Base-by-base conservation (phyloP, 371 early-diverging fungal species). In the Parasitella parasitica region DNA sequence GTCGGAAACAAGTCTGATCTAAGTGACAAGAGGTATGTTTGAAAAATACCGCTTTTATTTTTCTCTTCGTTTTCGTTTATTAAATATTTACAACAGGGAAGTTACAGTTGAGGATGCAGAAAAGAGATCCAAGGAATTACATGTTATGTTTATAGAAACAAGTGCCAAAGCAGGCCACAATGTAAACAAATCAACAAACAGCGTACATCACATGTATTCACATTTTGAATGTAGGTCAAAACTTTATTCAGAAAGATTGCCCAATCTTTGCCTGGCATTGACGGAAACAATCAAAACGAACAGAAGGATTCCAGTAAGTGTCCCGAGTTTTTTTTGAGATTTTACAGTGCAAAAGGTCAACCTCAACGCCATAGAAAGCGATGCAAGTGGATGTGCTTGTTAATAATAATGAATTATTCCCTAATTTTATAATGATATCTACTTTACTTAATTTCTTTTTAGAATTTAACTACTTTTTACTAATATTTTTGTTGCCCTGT, bases 1-100 rank as follows among this genome's bases (percentile, higher is more conserved):
- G 97, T 99, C 2, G 99, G 98, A 8, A 99, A 99, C 85, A 99
- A 99, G 82, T 93, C 92, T 8, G 99, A 99, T 75, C 71, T 99
- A 64, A 86, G 77, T 59, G 94, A 96, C 34, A 93, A 94, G 67
- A 83, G 96, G 88, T 87, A 26, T 13, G n/a, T 12, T 16, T 60
- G 11, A 24, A 50, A 43, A 34, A 20, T 28, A 20, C 6, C 35
- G 0, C 11, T 9, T 24, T 12, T 32, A 6, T 46, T 6, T 16
- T 1, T 16, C n/a, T n/a, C n/a, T n/a, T n/a, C n/a, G n/a, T n/a
- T n/a, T n/a, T n/a, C n/a, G n/a, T 7, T 18, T 63, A 24, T 35
- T 36, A 13, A 35, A 6, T 15, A 13, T 32, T 53, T 35, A 0
- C 12, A 30, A 34, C 55, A 88, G 90, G 65, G 91, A 96, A 77